These are phyloP conservation scores for Triangularia setosa DNA, from an alignment of 2,329 filamentous ascomycete species.

Conservation along the genomic window DNA sequence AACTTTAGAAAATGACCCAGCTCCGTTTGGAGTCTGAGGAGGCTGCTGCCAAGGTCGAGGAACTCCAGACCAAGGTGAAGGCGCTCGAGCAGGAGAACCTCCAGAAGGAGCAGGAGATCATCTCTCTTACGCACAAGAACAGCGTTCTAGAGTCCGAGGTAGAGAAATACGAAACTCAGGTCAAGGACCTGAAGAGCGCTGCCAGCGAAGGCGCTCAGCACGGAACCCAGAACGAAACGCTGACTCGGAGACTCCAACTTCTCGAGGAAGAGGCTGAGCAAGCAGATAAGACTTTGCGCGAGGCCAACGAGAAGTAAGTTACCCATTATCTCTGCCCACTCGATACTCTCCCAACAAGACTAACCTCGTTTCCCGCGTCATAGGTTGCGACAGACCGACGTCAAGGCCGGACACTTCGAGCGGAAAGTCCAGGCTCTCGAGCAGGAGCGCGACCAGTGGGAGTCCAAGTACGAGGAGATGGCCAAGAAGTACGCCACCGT, in stretches of 20 bases:
- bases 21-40: constrained; percentile 94
- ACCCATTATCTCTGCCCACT: constrained; percentile 10
- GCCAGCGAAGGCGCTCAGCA: constrained; percentile 78
- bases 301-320: constrained; percentile 96
- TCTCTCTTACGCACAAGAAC: constrained; percentile 93
- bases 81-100: constrained; percentile 89
- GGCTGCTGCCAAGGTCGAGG: constrained; percentile 74
- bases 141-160: constrained; percentile 83
- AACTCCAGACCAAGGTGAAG: constrained; percentile 85
- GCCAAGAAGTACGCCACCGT: constrained; percentile 77
- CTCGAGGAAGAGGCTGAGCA: constrained; percentile 98
- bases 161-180: constrained; percentile 80
- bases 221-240: constrained; percentile 84
- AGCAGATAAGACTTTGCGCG: constrained; percentile 91
- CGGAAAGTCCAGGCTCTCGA: constrained; percentile 98
- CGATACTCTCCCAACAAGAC: constrained; percentile 15
- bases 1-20: constrained; percentile 79
- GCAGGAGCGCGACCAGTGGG: constrained; percentile 87
- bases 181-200: constrained; percentile 84
- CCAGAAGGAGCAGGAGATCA: constrained; percentile 96
- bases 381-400: constrained; percentile 97
- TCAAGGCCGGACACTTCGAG: constrained; percentile 98
- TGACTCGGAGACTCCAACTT: constrained; percentile 88
- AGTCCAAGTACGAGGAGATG: constrained; percentile 98
- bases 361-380: constrained; percentile 15